A percentile compares a stretch with the other conserved stretches of the same genome.
Evolutionary conservation across 768 basidiomycete species (phyloP).

Genomic region (Pilatotrama ljubarskyi): DNA sequence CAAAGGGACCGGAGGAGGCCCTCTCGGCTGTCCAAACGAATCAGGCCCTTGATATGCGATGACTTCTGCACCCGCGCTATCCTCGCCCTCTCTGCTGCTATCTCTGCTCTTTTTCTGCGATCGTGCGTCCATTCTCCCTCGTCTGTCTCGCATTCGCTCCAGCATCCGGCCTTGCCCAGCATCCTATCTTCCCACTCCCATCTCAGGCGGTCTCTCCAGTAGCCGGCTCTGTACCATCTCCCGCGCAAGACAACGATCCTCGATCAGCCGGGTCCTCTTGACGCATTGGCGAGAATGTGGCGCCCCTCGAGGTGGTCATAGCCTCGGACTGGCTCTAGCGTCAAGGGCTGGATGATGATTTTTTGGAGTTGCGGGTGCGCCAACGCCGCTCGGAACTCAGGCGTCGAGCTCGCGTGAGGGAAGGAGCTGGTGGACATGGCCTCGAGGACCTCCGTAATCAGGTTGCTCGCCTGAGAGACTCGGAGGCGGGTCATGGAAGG

Average conservation of each 20-base stretch:
- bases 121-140: conserved; percentile 12
- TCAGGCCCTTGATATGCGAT: background rate
- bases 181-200: conserved; percentile 14
- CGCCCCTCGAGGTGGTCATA: background rate
- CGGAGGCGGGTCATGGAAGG: conserved; percentile 8
- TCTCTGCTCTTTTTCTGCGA: conserved; percentile 4
- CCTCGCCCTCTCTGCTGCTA: background rate
- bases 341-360: conserved; percentile 8
- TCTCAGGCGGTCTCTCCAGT: conserved; percentile 12
- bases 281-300: background rate
- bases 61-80: background rate
- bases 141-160: conserved; percentile 10
- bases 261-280: background rate
- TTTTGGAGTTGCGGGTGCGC: background rate
- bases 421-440: background rate
- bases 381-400: background rate
- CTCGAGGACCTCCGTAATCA: conserved; percentile 5
- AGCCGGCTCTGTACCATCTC: conserved; percentile 4
- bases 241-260: conserved; percentile 1
- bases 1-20: background rate
- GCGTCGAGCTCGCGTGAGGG: background rate
- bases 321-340: conserved; percentile 2
- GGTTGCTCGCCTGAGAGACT: conserved; percentile 13
- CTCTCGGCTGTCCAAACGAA: background rate
- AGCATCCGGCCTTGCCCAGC: background rate